Conservation (phyloP, 495 filamentous ascomycete species). For the Daldinia loculata region DNA sequence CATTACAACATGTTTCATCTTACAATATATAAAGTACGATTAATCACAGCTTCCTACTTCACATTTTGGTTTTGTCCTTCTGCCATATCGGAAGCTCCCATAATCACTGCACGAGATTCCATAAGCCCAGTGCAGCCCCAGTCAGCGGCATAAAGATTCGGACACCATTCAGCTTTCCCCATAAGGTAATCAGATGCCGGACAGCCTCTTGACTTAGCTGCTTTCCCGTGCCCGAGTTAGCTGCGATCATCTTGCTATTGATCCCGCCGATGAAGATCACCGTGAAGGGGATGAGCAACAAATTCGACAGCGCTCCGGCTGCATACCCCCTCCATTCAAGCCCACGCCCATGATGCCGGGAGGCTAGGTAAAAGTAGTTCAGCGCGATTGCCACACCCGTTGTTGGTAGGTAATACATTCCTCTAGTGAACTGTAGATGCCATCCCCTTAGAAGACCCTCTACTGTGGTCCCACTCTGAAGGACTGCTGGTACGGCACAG, state of each 20-base stretch:
- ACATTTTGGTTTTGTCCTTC: background rate
- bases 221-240: constrained; percentile 44
- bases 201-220: constrained; percentile 44
- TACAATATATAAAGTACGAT: background rate
- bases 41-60: no score
- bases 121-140: constrained; percentile 47
- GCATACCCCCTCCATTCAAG: constrained; percentile 49
- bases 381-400: constrained; percentile 45
- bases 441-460: constrained; percentile 44
- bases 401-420: constrained; percentile 47
- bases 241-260: constrained; percentile 32
- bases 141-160: constrained; percentile 51
- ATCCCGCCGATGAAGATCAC: constrained; percentile 37
- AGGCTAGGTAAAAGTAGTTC: constrained; percentile 55
- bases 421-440: constrained; percentile 48
- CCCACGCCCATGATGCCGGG: constrained; percentile 41
- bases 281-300: constrained; percentile 54
- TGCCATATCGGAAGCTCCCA: background rate
- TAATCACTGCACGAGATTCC: constrained; percentile 41
- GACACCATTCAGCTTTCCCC: constrained; percentile 51
- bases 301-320: constrained; percentile 45
- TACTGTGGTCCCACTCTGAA: constrained; percentile 40
- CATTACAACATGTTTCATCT: background rate
- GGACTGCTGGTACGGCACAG: constrained; percentile 47
- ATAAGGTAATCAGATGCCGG: constrained; percentile 44